Conservation (phyloP, 2,329 filamentous ascomycete genomes). For the Colletotrichum viniferum region DNA sequence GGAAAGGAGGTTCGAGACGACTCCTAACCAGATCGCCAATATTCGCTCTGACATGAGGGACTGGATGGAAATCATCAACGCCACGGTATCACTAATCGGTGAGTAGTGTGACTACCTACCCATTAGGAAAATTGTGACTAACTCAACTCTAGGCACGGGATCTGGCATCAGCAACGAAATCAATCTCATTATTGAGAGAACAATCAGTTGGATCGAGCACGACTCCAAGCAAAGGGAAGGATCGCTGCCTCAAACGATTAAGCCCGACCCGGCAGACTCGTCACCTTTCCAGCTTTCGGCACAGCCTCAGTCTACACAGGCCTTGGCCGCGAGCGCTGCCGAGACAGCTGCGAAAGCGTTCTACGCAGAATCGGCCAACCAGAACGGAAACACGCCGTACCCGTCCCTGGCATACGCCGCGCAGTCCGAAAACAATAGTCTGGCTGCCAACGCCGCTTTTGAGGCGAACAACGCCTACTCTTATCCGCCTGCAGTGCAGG, state of each 20-base stretch:
- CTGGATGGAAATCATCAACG: constrained; percentile 72
- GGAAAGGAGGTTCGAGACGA: constrained; percentile 67
- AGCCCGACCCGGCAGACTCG: constrained; percentile 2
- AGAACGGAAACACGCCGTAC: constrained; percentile 33
- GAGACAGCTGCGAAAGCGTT: constrained; percentile 31
- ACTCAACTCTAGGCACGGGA: constrained; percentile 43
- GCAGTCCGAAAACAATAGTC: constrained; percentile 24
- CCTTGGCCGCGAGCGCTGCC: not conserved
- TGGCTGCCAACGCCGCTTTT: constrained; percentile 20
- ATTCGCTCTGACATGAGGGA: constrained; percentile 70
- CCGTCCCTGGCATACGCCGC: constrained; percentile 33
- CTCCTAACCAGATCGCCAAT: constrained; percentile 59
- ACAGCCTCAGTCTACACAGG: not conserved
- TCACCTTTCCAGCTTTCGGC: constrained; percentile 2
- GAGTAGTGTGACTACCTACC: constrained; percentile 26
- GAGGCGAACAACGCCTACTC: constrained; percentile 11
- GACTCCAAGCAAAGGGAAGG: constrained; percentile 31
- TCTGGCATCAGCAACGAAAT: constrained; percentile 49
- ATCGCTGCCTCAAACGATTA: not conserved
- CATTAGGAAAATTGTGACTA: not conserved
- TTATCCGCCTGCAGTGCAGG: constrained; percentile 8
- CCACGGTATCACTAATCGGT: constrained; percentile 72
- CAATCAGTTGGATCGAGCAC: constrained; percentile 58
- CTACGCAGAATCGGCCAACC: constrained; percentile 28
- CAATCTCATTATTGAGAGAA: constrained; percentile 53